A percentile compares a stretch with the other conserved stretches of the same genome.
Conservation (phyloP, 768 basidiomycete genomes). For the Kwoniella botswanensis region DNA sequence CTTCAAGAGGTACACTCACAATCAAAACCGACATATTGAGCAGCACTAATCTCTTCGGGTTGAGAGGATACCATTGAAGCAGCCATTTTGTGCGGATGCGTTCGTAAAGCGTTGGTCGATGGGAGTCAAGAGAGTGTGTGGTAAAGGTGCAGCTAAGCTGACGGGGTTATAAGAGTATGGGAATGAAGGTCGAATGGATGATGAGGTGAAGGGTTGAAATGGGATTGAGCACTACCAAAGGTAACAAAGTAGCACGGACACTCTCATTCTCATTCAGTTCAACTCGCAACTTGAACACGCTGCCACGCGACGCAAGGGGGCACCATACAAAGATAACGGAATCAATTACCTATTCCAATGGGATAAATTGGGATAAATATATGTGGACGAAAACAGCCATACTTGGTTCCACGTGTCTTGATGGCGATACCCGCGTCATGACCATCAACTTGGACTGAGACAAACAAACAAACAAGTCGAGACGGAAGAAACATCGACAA, state of each 20-base stretch:
- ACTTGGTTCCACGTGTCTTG: background rate
- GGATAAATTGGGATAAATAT: constrained; percentile 5
- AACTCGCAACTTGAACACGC: background rate
- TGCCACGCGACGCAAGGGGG: constrained; percentile 11
- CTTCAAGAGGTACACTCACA: constrained; percentile 52
- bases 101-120: no score
- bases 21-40: constrained; percentile 97
- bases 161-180: background rate
- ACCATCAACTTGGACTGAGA: background rate
- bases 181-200: background rate
- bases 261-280: background rate
- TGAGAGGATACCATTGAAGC: constrained; percentile 59
- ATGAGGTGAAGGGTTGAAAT: background rate
- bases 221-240: constrained; percentile 11
- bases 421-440: constrained; percentile 12
- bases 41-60: constrained; percentile 79
- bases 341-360: background rate
- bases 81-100: constrained; percentile 54
- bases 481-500: constrained; percentile 1
- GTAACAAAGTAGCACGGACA: constrained; percentile 5
- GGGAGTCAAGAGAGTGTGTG: background rate
- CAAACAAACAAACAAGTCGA: constrained; percentile 2
- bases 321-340: constrained; percentile 1
- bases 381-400: background rate
- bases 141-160: background rate